These are phyloP conservation scores for Hypsizygus marmoreus DNA, from an alignment of 768 basidiomycete genomes.

Conservation along the genomic window DNA sequence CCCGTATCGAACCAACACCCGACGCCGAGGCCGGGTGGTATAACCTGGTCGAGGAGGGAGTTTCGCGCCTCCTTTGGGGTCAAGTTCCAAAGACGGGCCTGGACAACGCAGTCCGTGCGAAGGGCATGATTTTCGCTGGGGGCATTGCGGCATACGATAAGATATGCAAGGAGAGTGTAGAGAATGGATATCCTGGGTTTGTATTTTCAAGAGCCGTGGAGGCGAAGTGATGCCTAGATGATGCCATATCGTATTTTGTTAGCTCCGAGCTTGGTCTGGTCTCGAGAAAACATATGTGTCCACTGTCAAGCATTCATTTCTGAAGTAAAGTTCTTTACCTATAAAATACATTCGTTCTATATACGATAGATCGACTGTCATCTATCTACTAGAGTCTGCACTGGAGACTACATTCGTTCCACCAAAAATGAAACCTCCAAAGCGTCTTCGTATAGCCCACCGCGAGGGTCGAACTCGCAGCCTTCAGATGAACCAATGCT, in stretches of 20 bases:
- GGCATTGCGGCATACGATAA: slow-evolving; percentile 7
- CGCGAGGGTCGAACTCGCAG: slow-evolving; percentile 87
- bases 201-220: slow-evolving; percentile 2
- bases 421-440: too few relatives aligned
- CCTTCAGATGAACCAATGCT: slow-evolving; percentile 69
- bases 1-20: neutral
- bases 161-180: slow-evolving; percentile 8
- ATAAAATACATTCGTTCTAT: too few relatives aligned
- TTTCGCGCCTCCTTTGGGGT: neutral
- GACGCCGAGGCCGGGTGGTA: slow-evolving; percentile 5
- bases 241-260: too few relatives aligned
- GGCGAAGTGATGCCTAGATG: too few relatives aligned
- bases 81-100: neutral
- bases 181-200: slow-evolving; percentile 11
- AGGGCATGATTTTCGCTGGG: slow-evolving; percentile 7
- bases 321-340: too few relatives aligned
- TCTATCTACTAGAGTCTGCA: neutral
- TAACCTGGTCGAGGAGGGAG: neutral
- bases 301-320: too few relatives aligned
- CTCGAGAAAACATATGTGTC: too few relatives aligned
- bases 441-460: slow-evolving; percentile 55
- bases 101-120: too few relatives aligned
- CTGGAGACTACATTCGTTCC: neutral
- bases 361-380: neutral
- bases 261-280: too few relatives aligned